phyloP scores from a whole-genome alignment of 2,329 filamentous ascomycete genomes.

The Colletotrichum simmondsii region DNA sequence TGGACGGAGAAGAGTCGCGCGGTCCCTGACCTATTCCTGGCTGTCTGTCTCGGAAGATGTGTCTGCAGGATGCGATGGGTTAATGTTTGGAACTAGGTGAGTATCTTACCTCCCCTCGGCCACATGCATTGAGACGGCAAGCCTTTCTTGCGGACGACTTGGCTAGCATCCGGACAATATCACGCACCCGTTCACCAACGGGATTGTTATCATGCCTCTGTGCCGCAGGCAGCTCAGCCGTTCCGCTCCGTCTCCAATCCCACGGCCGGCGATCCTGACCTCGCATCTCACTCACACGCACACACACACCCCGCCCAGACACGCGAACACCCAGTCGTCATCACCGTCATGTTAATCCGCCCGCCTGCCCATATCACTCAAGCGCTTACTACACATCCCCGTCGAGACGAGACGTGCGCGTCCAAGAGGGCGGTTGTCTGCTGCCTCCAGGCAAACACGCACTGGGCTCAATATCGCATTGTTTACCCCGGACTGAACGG shows the following conservation, averaged over 20 bases:
- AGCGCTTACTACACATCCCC: conserved; percentile 13
- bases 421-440: not conserved
- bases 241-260: not conserved
- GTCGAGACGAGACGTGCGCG: not conserved
- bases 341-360: conserved; percentile 2
- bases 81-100: not conserved
- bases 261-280: not conserved
- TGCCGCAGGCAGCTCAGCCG: conserved; percentile 16
- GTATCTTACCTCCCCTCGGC: not conserved
- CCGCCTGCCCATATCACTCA: conserved; percentile 4
- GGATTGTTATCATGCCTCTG: not conserved
- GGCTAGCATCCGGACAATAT: not conserved
- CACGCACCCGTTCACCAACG: not conserved
- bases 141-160: not conserved
- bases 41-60: not conserved
- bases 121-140: not conserved
- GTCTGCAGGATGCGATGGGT: not conserved
- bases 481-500: not conserved
- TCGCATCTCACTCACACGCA: not conserved
- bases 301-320: not conserved
- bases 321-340: conserved; percentile 16
- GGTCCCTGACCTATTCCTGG: not conserved
- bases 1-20: not conserved
- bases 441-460: not conserved
- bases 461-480: not conserved